phyloP scores from a whole-genome alignment of 257 asterid genomes.

The Pogostemon cablin region DNA sequence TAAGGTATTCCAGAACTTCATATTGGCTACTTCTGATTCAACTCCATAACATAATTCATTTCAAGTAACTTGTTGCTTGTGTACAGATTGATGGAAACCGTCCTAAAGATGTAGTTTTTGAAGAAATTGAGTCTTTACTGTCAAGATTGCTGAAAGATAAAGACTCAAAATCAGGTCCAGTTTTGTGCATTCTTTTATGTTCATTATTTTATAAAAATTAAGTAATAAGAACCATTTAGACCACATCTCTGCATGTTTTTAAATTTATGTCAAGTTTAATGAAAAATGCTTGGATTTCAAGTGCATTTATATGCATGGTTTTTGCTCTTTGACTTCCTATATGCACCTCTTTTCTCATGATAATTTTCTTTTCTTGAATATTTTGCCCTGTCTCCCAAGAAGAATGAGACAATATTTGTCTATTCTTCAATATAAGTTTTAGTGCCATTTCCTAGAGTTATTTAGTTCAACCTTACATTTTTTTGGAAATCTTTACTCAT shows the following conservation, averaged over 20 bases:
- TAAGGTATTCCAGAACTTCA: conserved; percentile 50
- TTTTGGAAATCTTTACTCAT: conserved; percentile 25
- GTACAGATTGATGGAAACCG: conserved; percentile 83
- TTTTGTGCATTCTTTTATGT: conserved; percentile 25
- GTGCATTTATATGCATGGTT: conserved; percentile 4
- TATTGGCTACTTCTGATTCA: conserved; percentile 25
- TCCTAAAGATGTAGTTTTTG: conserved; percentile 65
- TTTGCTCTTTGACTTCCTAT: neutral
- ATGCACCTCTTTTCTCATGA: neutral
- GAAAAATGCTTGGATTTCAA: conserved; percentile 5
- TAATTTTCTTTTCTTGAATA: conserved; percentile 7
- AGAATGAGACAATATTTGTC: neutral
- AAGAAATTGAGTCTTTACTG: conserved; percentile 66
- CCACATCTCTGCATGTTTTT: conserved; percentile 8
- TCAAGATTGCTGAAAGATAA: conserved; percentile 52
- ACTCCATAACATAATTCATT: conserved; percentile 16
- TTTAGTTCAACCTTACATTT: neutral
- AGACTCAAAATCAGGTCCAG: conserved; percentile 52
- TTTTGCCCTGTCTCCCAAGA: neutral
- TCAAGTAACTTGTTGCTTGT: conserved; percentile 27
- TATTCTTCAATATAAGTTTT: neutral
- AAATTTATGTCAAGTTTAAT: neutral
- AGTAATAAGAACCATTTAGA: neutral
- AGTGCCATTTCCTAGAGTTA: neutral
- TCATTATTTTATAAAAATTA: conserved; percentile 13